Evolutionary conservation across 306 rosid species (phyloP), one percentile per base, ranked within the genome.

Genomic region (Alnus glutinosa): DNA sequence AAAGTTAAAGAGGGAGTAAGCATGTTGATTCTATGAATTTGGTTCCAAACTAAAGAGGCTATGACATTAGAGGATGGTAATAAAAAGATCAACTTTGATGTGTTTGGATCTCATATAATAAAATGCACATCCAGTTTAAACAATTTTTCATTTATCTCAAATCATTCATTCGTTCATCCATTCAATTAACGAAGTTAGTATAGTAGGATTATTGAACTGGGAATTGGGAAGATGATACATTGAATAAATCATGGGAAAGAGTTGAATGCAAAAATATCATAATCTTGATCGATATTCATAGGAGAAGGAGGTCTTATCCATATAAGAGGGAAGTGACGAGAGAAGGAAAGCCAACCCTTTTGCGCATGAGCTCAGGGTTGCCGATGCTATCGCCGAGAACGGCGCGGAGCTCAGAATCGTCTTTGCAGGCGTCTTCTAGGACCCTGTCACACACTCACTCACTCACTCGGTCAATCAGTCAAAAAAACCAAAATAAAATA

Each of bases 351-450:
- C 12, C 46, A 73, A 87, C 97, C 82, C 88, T 89, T 83, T 91
- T 83, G 86, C 92, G 90, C 96, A 95, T 95, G 63, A 87, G 96
- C 74, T 92, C 86, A 23, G 98, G 97, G 82, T 92, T 87, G 50
- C 98, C 98, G 67, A 95, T 76, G 81, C 96, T 92, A 78, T 92
- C 98, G 28, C 98, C 96, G 63, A 92, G 97, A 79, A 95, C 92
- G 28, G 91, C 81, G 34, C 98, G 90, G 34, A 95, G 92, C 84
- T 95, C 97, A 51, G 86, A 54, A 49, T 91, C 98, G 75, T 95
- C 80, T 83, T 85, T 90, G 89, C 98, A 95, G 32, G 97, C 97
- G 8, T 89, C 85, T 89, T 95, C 92, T 2, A 92, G 81, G 73
- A 95, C 92, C 78, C 96, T 86, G 85, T 37, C 67, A 42, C 0